Conservation (phyloP, 768 basidiomycete species). For the Floccularia luteovirens region DNA sequence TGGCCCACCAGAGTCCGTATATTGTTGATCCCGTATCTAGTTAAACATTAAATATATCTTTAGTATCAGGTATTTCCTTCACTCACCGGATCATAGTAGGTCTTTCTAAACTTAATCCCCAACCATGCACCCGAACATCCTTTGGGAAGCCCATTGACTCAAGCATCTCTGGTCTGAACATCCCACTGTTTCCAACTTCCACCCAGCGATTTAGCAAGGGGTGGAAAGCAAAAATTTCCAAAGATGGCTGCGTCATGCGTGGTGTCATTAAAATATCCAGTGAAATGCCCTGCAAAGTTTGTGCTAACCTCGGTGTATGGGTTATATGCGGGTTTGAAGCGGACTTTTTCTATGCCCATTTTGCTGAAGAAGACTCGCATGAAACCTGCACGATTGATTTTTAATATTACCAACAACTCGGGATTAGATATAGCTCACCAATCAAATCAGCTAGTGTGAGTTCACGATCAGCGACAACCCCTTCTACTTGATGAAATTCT, state of each 20-base stretch:
- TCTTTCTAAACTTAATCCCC: slow-evolving; percentile 91
- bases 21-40: slow-evolving; percentile 93
- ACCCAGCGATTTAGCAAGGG: slow-evolving; percentile 92
- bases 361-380: slow-evolving; percentile 98
- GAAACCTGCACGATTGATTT: slow-evolving; percentile 53
- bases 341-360: slow-evolving; percentile 89
- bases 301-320: slow-evolving; percentile 87
- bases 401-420: neutral
- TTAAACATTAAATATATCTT: slow-evolving; percentile 1
- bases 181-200: slow-evolving; percentile 97
- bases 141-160: slow-evolving; percentile 98
- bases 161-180: slow-evolving; percentile 99
- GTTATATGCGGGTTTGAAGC: slow-evolving; percentile 99
- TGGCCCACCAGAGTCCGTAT: slow-evolving; percentile 96
- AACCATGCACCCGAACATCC: slow-evolving; percentile 94
- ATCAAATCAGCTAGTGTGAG: slow-evolving; percentile 94
- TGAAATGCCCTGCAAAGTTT: neutral
- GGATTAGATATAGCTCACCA: slow-evolving; percentile 37
- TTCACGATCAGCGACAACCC: slow-evolving; percentile 91
- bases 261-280: neutral
- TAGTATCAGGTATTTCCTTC: neutral
- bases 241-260: slow-evolving; percentile 59
- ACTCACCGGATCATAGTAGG: slow-evolving; percentile 97
- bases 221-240: slow-evolving; percentile 99
- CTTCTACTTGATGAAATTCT: slow-evolving; percentile 99